Evolutionary conservation across 352 stramenopile species (phyloP), one percentile per base, ranked within the genome.

Genomic region (Phytophthora lateralis): DNA sequence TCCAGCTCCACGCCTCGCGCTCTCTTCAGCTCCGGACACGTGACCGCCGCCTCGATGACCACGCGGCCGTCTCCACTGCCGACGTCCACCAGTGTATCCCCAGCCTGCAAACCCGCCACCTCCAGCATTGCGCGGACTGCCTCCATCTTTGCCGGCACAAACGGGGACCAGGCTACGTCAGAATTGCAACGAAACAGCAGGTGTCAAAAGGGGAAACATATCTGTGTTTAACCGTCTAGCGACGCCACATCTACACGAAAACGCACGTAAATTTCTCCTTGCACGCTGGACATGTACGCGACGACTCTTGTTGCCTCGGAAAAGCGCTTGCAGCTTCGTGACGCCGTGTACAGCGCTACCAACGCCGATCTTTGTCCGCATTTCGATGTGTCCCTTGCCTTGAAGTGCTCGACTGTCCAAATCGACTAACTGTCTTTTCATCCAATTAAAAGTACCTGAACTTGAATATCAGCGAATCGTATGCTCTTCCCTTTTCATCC

Each of bases 31-130:
- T 30, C 15, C 29, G 71, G 67, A 38, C 47, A 67, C 29, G 51
- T 34, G 5, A 69, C 26, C 0, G 57, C 67, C 3, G 77, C 81
- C 8, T 71, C 70, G 32, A 88, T 71, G 35, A 89, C 64, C 9
- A 89, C 71, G 26, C 82, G 79, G 6, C 79, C 82, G 37, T 91
- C 82, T 37, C 82, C 82, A 45, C 79, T 87, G 42, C 82, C 82
- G 49, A 91, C 75, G 48, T 91, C 82, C 15, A 89, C 55, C 24
- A 91, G 49, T 12, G 71, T 83, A 38, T 91, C 77, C 2, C 52
- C 63, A 21, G 59, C 54, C 15, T 76, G 66, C n/a, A 85, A 55
- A 17, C 41, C 55, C 4, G 71, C 76, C 18, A 89, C 54, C 18
- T 49, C 41, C 11, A 90, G 60, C 65, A 91, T 89, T 54, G 62